Evolutionary conservation across 805 yeast species (phyloP), one percentile per base, ranked within the genome.

Genomic region (Sugiyamaella boreocaroliniensis): DNA sequence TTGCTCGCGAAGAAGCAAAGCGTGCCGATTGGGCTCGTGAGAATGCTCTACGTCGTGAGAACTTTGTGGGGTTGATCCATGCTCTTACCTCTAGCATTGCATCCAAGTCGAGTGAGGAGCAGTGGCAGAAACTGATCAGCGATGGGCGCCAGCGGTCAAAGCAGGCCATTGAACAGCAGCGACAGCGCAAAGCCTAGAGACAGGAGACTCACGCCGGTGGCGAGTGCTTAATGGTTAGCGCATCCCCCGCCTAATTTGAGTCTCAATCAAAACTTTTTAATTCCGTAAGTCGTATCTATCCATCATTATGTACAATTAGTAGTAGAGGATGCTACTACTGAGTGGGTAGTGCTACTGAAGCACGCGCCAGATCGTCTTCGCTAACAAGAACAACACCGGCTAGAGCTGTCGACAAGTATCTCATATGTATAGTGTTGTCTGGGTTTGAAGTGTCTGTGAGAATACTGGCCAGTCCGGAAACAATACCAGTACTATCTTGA

Each of bases 321-420:
- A 32, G 37, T 32, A 14, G 26, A 22, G 6, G 26, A 22, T 22
- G 8, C n/a, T 32, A 32, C 37, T 32, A 32, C 37, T 32, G 37
- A 32, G 12, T 32, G 37, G 37, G 37, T 9, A 32, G 11, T 32
- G 37, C 37, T 14, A 14, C 5, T 3, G 37, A 32, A 14, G 37
- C 37, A 15, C 29, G 29, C 16, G 40, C 15, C 12, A 34, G 22
- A 51, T 76, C 72, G 54, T 79, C 82, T 49, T 72, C 75, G 1
- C 85, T 81, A 1, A 82, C 74, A 73, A 83, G 71, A 4, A 83
- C 79, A 10, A 82, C 71, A 3, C 81, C 85, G 1, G 83, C 75
- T 51, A 74, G 67, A 8, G 83, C 86, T 69, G 83, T 78, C 19
- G 84, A 78, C 18, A 83, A 66, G 58, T 81, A 83, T 60, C 80